Evolutionary conservation across 2,329 filamentous ascomycete genomes (phyloP).

Genomic region (Diaporthe citri): DNA sequence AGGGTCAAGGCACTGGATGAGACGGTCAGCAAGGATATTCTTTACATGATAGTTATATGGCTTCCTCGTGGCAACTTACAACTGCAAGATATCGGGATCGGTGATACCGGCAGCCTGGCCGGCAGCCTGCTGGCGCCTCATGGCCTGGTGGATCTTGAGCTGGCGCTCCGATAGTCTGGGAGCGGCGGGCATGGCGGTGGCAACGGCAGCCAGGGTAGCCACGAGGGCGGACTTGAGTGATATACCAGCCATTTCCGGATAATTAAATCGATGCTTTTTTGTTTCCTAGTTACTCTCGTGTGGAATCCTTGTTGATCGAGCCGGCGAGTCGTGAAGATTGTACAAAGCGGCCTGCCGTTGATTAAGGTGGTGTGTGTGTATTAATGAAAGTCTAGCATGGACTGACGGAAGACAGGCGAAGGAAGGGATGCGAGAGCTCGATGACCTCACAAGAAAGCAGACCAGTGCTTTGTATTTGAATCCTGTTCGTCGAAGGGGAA

Average conservation of each 20-base stretch:
- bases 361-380: conserved; percentile 47
- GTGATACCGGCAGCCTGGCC: conserved; percentile 60
- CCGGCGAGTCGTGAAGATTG: conserved; percentile 41
- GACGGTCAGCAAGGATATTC: conserved; percentile 38
- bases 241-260: conserved; percentile 58
- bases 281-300: conserved; percentile 37
- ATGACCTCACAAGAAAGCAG: conserved; percentile 59
- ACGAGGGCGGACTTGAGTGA: conserved; percentile 58
- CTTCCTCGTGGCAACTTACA: conserved; percentile 56
- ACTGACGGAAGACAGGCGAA: conserved; percentile 38
- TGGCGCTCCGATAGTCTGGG: conserved; percentile 59
- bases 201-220: conserved; percentile 59
- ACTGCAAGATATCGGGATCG: conserved; percentile 70
- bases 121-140: conserved; percentile 64
- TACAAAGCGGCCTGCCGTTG: conserved; percentile 56
- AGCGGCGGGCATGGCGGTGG: conserved; percentile 60
- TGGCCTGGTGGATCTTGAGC: conserved; percentile 59
- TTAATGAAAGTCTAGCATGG: conserved; percentile 45
- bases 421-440: conserved; percentile 51
- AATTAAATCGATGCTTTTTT: conserved; percentile 39
- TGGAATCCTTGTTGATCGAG: conserved; percentile 43
- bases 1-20: conserved; percentile 73
- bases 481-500: conserved; percentile 45
- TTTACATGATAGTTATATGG: neutral
- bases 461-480: conserved; percentile 61